Base-by-base conservation (phyloP, 2,329 filamentous ascomycete genomes). In the Hypocreales sp. region DNA sequence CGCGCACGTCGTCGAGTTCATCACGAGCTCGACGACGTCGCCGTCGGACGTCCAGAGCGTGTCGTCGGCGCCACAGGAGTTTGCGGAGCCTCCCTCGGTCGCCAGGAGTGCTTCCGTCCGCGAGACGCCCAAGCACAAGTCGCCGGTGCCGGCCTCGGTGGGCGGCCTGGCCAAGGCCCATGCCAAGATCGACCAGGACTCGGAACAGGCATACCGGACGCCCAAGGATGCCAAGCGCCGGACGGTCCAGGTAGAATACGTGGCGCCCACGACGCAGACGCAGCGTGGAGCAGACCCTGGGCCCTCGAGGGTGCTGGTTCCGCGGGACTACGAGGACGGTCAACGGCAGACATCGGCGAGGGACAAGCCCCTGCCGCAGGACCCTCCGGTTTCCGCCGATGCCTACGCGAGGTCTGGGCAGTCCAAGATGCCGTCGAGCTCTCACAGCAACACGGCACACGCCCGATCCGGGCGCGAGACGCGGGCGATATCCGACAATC, bases 221-320 rank as follows among this genome's bases (percentile, higher is more conserved):
- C 79, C 80, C 48, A 78, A 84, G 39, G 86, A 94, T 47, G 79
- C 79, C 42, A 95, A 95, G 56, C 75, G 90, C 31, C 73, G 86
- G 41, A 98, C 90, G 0, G 83, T 98, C 1, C 90, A 98, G 55
- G 81, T 98, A 34, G 90, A 98, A 58, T 98, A 98, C 51, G 90
- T 95, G 31, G 80, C 86, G 13, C 90, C 90, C 15, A 75, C 77
- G 15, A 92, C 83, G 5, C 75, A 87, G 45, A 94, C 87, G 1
- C 68, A 77, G 35, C 72, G 87, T 37, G 83, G 79, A 45, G 34
- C 50, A 36, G 45, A 53, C 8, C 36, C 37, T 3, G 32, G 37
- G 7, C 27, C 39, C 22, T 32, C 45, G 8, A 41, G 45, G 24
- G 20, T 35, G 7, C 44, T 42, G 15, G 28, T 36, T 20, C 52